Percentiles rank a stretch among this genome's conserved stretches.
Conservation (phyloP, 1,284 basidiomycete genomes). For the Entoloma clypeatum region DNA sequence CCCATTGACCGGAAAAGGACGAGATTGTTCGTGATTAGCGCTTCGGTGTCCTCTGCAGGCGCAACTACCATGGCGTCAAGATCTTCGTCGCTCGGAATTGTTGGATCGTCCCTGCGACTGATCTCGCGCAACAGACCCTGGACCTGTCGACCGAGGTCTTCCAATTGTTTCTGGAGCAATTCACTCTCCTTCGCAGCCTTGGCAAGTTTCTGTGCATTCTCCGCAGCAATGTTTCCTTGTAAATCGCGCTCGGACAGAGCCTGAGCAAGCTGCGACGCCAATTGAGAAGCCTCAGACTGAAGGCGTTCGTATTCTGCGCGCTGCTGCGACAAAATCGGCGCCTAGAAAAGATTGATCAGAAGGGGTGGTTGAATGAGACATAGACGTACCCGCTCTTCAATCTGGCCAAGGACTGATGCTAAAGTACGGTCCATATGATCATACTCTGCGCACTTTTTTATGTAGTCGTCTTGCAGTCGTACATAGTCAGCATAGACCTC, state of each 20-base stretch:
- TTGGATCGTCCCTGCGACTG: conserved; percentile 77
- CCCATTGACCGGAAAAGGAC: conserved; percentile 85
- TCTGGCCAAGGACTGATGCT: conserved; percentile 72
- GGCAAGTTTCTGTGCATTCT: conserved; percentile 58
- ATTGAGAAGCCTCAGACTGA: conserved; percentile 70
- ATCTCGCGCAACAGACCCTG: conserved; percentile 78
- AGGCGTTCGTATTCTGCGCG: conserved; percentile 81
- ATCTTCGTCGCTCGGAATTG: conserved; percentile 69
- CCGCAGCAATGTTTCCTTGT: conserved; percentile 44
- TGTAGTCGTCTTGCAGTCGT: conserved; percentile 78
- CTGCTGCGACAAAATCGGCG: conserved; percentile 84
- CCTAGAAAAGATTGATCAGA: conserved; percentile 43
- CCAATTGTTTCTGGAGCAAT: conserved; percentile 72
- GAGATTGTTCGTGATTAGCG: conserved; percentile 85
- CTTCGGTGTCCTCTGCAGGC: conserved; percentile 61
- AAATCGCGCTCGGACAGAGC: conserved; percentile 68
- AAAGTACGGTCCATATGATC: conserved; percentile 78
- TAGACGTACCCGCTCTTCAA: conserved; percentile 78
- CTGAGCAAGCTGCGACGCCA: conserved; percentile 76
- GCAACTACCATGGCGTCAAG: conserved; percentile 42
- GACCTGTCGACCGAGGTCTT: conserved; percentile 87
- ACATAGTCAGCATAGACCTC: conserved; percentile 89
- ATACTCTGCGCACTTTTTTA: conserved; percentile 74
- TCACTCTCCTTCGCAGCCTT: conserved; percentile 67
- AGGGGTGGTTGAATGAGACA: not conserved